Evolutionary conservation across 1,284 basidiomycete genomes (phyloP).

Genomic region (Cerioporus squamosus): DNA sequence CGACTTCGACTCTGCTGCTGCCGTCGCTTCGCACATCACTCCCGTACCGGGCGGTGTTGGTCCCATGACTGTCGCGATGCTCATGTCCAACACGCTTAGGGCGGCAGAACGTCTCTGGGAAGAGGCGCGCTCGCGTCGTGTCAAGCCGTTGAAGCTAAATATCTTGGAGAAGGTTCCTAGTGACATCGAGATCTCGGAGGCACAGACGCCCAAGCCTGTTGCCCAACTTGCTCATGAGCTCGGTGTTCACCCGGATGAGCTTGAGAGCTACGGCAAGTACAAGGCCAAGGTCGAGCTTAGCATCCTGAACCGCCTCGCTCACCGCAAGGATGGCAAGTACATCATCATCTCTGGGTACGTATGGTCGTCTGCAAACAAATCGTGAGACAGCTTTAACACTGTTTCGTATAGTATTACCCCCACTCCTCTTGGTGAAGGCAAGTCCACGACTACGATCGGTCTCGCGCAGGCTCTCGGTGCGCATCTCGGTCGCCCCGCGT

Average conservation of each 20-base stretch:
- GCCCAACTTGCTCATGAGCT: conserved; percentile 87
- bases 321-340: conserved; percentile 95
- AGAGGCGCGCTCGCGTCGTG: conserved; percentile 62
- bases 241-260: conserved; percentile 84
- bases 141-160: conserved; percentile 82
- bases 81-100: conserved; percentile 94
- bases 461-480: conserved; percentile 97
- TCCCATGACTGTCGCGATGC: conserved; percentile 98
- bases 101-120: conserved; percentile 87
- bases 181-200: conserved; percentile 96
- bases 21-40: conserved; percentile 89
- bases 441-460: conserved; percentile 98
- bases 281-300: conserved; percentile 97
- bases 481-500: conserved; percentile 90
- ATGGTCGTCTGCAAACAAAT: neutral
- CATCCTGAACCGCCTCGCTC: conserved; percentile 83
- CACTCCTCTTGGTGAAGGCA: conserved; percentile 97
- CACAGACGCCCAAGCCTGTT: conserved; percentile 93
- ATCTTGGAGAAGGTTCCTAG: conserved; percentile 88
- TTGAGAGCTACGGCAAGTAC: conserved; percentile 95
- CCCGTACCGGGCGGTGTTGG: conserved; percentile 99
- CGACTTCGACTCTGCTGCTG: conserved; percentile 79
- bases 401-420: conserved; percentile 89
- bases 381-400: neutral
- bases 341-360: conserved; percentile 90